Evolutionary conservation across 164 flowering plant genomes (phyloP), one percentile per base, ranked within the genome.

Genomic region (Piper longum): DNA sequence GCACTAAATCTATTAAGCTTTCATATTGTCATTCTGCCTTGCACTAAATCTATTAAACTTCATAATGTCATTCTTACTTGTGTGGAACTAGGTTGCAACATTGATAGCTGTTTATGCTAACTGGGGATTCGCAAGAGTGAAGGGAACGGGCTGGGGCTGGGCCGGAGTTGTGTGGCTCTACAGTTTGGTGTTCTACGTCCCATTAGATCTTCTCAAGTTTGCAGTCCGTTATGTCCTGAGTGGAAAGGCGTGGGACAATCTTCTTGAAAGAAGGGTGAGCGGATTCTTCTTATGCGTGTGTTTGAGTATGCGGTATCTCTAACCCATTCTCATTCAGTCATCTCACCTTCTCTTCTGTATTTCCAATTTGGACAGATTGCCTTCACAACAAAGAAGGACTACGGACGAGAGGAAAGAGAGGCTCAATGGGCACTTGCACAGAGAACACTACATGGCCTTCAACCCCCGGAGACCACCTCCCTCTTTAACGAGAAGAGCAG

Each of bases 361-460:
- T 45, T 62, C n/a, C 44, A 54, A 43, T 14, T 16, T 9, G 16
- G 56, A 69, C 78, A 93, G 99, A 90, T 93, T 71, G 99, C 99
- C 42, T 93, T 93, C 83, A 88, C 97, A 43, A 83, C 88, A 71
- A 93, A 93, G 86, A 88, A 86, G 65, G 96, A 93, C 62, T 93
- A 85, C 59, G 98, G 98, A 36, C 85, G 76, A 74, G 99, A 81
- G 69, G 97, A 93, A 76, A 83, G 97, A 60, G 97, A 93, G 73
- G 99, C 99, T 54, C 97, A 93, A 69, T 93, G 99, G 99, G 99
- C 99, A 41, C 80, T 62, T 64, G 99, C 99, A 44, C 99, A 93
- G 71, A 83, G 99, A 64, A 93, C 99, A 4, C 69, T 90, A 18
- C 99, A 93, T 64, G 99, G 99, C 0, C 96, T 93, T 57, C 96